A percentile compares a stretch with the other conserved stretches of the same genome.
Evolutionary conservation across 495 filamentous ascomycete genomes (phyloP).

Genomic region (Geoglossum glabrum): DNA sequence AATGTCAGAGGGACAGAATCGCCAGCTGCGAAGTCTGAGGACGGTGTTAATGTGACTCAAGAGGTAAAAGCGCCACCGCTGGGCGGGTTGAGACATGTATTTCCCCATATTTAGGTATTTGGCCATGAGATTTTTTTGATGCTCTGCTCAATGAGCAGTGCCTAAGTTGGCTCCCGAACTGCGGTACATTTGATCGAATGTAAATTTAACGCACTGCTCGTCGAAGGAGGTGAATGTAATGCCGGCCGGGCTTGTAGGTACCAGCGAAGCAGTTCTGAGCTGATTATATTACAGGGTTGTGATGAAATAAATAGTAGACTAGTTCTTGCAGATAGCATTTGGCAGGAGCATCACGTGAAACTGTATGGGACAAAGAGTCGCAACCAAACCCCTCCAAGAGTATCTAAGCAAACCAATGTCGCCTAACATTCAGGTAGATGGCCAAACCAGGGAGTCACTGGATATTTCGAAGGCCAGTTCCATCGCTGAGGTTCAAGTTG

Average conservation of each 20-base stretch:
- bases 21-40: not conserved
- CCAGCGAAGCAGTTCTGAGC: too few species aligned
- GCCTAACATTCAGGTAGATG: not conserved
- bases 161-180: too few species aligned
- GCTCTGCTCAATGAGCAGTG: too few species aligned
- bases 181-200: too few species aligned
- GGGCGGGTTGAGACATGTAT: not conserved
- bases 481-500: conserved; percentile 56
- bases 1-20: not conserved
- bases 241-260: too few species aligned
- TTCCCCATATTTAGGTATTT: not conserved
- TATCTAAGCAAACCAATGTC: not conserved
- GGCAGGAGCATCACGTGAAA: not conserved
- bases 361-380: not conserved
- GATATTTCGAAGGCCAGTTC: conserved; percentile 48
- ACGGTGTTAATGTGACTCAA: not conserved
- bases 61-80: not conserved
- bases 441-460: not conserved
- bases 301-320: too few species aligned
- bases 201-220: too few species aligned
- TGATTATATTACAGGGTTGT: too few species aligned
- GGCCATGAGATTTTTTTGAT: too few species aligned
- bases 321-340: not conserved
- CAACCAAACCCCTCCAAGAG: not conserved
- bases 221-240: too few species aligned